Base-by-base conservation (phyloP, 2,329 filamentous ascomycete species). In the Periglandula ipomoeae region DNA sequence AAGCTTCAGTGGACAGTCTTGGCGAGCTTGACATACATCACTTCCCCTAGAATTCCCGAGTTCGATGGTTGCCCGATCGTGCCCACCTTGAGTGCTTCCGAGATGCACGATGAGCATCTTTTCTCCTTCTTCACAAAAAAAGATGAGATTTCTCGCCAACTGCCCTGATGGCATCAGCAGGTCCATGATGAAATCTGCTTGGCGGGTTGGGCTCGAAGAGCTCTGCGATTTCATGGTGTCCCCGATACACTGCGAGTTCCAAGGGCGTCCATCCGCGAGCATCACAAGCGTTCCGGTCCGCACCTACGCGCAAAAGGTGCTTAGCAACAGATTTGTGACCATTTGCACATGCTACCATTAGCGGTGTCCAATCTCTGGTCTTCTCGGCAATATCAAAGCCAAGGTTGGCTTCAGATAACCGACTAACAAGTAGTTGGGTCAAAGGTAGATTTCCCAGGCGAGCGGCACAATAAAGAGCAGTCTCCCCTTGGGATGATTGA, bases 221-320 rank as follows among this genome's bases (percentile, higher is more conserved):
- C 13, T 51, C 53, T 24, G 59, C 61, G 5, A 65, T 50, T 10
- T 48, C 47, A 3, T 65, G 52, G 47, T 66, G 61, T 7, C 65
- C 66, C 45, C 59, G 60, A 46, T 62, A 64, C 3, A 58, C 59
- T 3, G 65, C 64, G 46, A 63, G 56, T 37, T 68, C 65, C 50
- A 59, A 58, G 4, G 65, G 59, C 11, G 58, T 62, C 65, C 64
- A 67, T 4, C 65, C 61, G 5, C 53, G 34, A 34, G 54, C 37
- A 49, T 67, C 63, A 2, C 20, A 56, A 13, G 17, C 42, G 39
- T 41, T 52, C 45, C 49, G 40, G 11, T 58, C 54, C 10, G 57
- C 56, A 38, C 60, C 61, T 17, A 54, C 57, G 7, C 60, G 48
- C 8, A 67, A 46, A 8, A 68, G 57, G 13, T 55, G 26, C 27